phyloP scores from a whole-genome alignment of 371 early-diverging fungal species.

The Mucor velutinosus region DNA sequence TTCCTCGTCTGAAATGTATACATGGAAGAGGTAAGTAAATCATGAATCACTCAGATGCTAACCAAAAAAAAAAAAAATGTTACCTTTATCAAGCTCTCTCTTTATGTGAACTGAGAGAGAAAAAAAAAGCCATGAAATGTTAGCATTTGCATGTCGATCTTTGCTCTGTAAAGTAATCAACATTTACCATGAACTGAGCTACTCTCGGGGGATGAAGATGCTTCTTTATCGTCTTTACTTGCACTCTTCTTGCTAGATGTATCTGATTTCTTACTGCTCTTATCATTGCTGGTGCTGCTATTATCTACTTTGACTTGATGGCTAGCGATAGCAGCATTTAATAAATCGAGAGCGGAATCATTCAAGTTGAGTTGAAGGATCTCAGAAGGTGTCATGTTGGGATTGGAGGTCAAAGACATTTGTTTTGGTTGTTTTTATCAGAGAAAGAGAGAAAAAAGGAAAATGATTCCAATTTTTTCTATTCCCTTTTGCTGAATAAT shows the following conservation, averaged over 20 bases:
- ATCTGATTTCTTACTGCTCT: background rate
- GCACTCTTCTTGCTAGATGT: background rate
- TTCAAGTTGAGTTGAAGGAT: slow-evolving; percentile 18
- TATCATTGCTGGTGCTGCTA: background rate
- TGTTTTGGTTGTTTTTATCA: background rate
- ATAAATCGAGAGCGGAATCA: slow-evolving; percentile 22
- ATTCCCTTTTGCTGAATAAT: slow-evolving; percentile 16
- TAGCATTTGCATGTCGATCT: background rate
- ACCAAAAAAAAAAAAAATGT: background rate
- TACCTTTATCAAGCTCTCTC: slow-evolving; percentile 26
- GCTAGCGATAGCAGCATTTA: slow-evolving; percentile 42
- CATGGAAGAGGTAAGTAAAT: background rate
- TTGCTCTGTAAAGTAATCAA: background rate
- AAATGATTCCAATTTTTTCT: background rate
- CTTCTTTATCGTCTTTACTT: background rate
- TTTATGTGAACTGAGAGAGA: background rate
- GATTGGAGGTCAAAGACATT: slow-evolving; percentile 8
- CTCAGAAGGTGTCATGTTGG: slow-evolving; percentile 21
- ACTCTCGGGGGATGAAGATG: background rate
- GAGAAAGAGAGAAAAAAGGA: background rate
- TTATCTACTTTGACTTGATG: slow-evolving; percentile 16
- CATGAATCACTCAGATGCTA: background rate
- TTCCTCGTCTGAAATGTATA: slow-evolving; percentile 16
- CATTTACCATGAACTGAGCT: background rate
- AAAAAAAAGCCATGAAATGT: background rate